Evolutionary conservation across 2,329 filamentous ascomycete species (phyloP).

Genomic region (Scolecobasidium constrictum): DNA sequence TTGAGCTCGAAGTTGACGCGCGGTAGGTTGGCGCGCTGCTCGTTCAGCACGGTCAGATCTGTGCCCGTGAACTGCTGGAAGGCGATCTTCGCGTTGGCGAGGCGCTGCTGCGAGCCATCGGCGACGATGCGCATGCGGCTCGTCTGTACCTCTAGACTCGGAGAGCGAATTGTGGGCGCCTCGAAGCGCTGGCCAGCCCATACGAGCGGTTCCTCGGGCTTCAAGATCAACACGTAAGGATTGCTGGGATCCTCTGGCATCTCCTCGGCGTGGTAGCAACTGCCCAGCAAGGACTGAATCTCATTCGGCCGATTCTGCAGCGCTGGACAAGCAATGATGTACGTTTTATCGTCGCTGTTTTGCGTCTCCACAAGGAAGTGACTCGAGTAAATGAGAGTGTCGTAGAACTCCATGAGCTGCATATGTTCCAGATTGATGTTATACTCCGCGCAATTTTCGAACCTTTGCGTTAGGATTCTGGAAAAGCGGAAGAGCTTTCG

Average conservation of each 20-base stretch:
- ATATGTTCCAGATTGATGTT: slow-evolving; percentile 66
- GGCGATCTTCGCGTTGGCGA: slow-evolving; percentile 66
- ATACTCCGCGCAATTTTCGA: slow-evolving; percentile 94
- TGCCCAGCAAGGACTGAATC: slow-evolving; percentile 76
- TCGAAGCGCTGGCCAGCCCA: slow-evolving; percentile 75
- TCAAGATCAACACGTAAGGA: slow-evolving; percentile 75
- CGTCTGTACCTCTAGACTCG: slow-evolving; percentile 73
- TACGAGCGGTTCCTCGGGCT: slow-evolving; percentile 63
- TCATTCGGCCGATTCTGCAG: slow-evolving; percentile 66
- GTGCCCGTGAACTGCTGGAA: slow-evolving; percentile 72
- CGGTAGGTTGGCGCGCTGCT: slow-evolving; percentile 84
- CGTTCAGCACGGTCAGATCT: slow-evolving; percentile 79
- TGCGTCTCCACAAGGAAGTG: slow-evolving; percentile 73
- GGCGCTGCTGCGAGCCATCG: slow-evolving; percentile 67
- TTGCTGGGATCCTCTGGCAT: slow-evolving; percentile 62
- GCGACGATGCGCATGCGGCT: slow-evolving; percentile 83
- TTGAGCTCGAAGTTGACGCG: slow-evolving; percentile 85
- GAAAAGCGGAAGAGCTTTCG: slow-evolving; percentile 95
- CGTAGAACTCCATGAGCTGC: slow-evolving; percentile 64
- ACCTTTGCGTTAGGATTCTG: slow-evolving; percentile 78
- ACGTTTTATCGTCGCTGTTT: slow-evolving; percentile 63
- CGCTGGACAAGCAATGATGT: slow-evolving; percentile 74
- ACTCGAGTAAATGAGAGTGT: slow-evolving; percentile 67
- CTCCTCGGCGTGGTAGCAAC: slow-evolving; percentile 60
- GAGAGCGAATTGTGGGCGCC: slow-evolving; percentile 56